Evolutionary conservation across 2,329 filamentous ascomycete species (phyloP).

Genomic region (Trichophyton benhamiae): DNA sequence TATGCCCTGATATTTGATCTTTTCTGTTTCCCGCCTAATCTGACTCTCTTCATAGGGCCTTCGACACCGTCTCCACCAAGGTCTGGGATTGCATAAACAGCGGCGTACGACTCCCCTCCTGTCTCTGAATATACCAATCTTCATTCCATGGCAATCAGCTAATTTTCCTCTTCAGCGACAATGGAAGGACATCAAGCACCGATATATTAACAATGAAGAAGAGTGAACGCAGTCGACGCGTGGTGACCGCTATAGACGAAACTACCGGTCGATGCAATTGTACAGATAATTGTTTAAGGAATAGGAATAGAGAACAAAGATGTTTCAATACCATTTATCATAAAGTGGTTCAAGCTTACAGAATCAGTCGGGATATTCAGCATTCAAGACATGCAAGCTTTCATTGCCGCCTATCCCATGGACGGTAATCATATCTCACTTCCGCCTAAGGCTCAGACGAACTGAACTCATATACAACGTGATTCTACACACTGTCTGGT

Average conservation of each 20-base stretch:
- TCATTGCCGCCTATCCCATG: not conserved
- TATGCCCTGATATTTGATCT: not conserved
- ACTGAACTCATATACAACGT: no score
- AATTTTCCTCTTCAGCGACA: slow-evolving; percentile 56
- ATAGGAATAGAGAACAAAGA: not conserved
- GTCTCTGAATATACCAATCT: not conserved
- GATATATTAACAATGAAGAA: slow-evolving; percentile 62
- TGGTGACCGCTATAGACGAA: not conserved
- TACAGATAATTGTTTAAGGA: not conserved
- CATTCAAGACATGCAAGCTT: not conserved
- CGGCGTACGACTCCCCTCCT: slow-evolving; percentile 54
- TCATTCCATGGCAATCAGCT: not conserved
- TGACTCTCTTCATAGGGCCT: slow-evolving; percentile 47
- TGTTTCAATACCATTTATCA: not conserved
- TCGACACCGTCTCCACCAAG: slow-evolving; percentile 68
- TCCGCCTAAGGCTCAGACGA: no score
- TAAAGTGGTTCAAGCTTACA: not conserved
- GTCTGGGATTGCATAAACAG: slow-evolving; percentile 86
- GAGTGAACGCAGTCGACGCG: not conserved
- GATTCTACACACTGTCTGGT: no score
- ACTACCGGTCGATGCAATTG: not conserved
- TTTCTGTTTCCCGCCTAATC: not conserved
- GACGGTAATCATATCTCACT: no score
- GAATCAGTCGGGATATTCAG: not conserved
- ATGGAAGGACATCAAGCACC: slow-evolving; percentile 98